A percentile compares a stretch with the other conserved stretches of the same genome.
phyloP scores from a whole-genome alignment of 495 filamentous ascomycete species.

The Daldinia childiae region DNA sequence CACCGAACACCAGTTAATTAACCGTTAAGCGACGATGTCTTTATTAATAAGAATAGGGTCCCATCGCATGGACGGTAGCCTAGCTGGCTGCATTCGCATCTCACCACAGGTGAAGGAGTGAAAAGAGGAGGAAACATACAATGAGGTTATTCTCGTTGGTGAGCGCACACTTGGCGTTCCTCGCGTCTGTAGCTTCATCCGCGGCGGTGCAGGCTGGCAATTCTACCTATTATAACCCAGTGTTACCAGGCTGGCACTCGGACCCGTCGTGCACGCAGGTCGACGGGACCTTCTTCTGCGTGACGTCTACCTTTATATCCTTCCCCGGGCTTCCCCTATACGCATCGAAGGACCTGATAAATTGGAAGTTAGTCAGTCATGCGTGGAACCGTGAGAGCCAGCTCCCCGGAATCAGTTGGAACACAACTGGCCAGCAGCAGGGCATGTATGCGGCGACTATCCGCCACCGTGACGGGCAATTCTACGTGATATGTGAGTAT shows the following conservation, averaged over 20 bases:
- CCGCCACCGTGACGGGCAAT: constrained; percentile 48
- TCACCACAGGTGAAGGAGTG: neutral
- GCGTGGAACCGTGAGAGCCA: constrained; percentile 44
- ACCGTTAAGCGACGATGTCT: neutral
- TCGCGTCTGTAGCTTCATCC: neutral
- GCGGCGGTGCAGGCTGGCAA: constrained; percentile 10
- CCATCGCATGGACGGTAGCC: neutral
- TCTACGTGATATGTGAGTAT: constrained; percentile 56
- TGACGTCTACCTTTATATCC: constrained; percentile 49
- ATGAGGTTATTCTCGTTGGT: constrained; percentile 21
- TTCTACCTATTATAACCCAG: constrained; percentile 48
- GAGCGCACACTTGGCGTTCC: constrained; percentile 2
- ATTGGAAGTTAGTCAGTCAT: constrained; percentile 49
- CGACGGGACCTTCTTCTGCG: constrained; percentile 49
- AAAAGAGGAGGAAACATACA: neutral
- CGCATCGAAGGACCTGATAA: constrained; percentile 48
- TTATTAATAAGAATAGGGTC: neutral
- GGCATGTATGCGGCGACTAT: constrained; percentile 52
- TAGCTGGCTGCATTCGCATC: neutral
- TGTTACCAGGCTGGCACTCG: constrained; percentile 50
- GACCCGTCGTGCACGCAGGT: constrained; percentile 48
- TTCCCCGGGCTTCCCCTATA: constrained; percentile 52
- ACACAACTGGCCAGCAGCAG: constrained; percentile 39
- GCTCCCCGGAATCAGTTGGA: constrained; percentile 43
- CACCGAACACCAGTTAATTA: constrained; percentile 10